These are phyloP conservation scores for Forsythia suspensa DNA, from an alignment of 257 asterid species.

Conservation along the genomic window DNA sequence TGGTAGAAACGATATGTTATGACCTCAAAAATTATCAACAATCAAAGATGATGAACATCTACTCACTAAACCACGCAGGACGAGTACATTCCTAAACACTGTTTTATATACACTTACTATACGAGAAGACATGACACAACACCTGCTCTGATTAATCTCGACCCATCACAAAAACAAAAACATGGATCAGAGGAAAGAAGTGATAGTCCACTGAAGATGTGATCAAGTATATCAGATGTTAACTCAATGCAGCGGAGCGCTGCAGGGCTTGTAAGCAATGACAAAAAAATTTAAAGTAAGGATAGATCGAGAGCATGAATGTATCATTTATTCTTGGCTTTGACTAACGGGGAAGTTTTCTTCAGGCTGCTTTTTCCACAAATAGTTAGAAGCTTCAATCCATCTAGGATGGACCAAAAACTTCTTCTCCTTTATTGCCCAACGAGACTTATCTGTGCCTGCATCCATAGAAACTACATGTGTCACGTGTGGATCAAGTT, in stretches of 20 bases:
- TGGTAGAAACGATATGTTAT: too few relatives aligned
- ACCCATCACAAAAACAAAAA: neutral
- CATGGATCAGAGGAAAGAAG: neutral
- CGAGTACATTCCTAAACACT: neutral
- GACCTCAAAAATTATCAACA: neutral
- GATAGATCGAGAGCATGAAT: constrained; percentile 5
- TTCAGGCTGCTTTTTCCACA: constrained; percentile 76
- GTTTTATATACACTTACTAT: neutral
- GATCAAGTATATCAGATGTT: neutral
- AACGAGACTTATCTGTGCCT: constrained; percentile 65
- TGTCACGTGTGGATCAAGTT: constrained; percentile 58
- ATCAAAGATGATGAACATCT: neutral
- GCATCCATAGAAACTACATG: constrained; percentile 69
- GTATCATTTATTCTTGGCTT: constrained; percentile 26
- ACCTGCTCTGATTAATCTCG: neutral
- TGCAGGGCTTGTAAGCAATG: neutral
- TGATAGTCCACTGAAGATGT: neutral
- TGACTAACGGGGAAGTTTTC: constrained; percentile 50
- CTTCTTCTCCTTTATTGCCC: constrained; percentile 57
- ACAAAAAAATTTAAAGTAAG: neutral
- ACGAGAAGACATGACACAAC: neutral
- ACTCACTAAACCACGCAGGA: neutral
- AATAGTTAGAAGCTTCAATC: constrained; percentile 71
- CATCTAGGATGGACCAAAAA: constrained; percentile 70
- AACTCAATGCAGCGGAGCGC: neutral